phyloP scores from a whole-genome alignment of 2,329 filamentous ascomycete genomes.

The Paraphaeosphaeria sporulosa region DNA sequence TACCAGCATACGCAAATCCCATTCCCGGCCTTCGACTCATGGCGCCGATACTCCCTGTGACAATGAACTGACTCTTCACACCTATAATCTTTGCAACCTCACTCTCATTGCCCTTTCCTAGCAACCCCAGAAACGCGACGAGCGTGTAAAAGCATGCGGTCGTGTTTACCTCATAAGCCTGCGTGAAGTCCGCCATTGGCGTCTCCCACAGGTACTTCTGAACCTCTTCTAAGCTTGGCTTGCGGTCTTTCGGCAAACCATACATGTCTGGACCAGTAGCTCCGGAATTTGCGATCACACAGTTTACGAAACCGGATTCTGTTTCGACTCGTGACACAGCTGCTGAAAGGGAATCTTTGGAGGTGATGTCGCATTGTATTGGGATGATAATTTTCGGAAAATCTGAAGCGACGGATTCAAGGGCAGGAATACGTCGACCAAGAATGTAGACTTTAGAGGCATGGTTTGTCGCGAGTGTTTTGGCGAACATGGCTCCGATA shows the following conservation, averaged over 20 bases:
- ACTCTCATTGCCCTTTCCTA: constrained; percentile 47
- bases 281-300: constrained; percentile 24
- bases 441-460: constrained; percentile 32
- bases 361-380: constrained; percentile 25
- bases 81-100: constrained; percentile 13
- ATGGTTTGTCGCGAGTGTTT: constrained; percentile 27
- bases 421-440: constrained; percentile 25
- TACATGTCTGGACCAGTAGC: constrained; percentile 20
- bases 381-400: constrained; percentile 13
- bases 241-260: constrained; percentile 19
- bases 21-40: constrained; percentile 20
- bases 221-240: constrained; percentile 18
- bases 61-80: constrained; percentile 24
- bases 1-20: constrained; percentile 21
- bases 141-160: constrained; percentile 51
- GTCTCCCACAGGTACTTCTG: constrained; percentile 31
- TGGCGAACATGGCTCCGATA: constrained; percentile 30
- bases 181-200: constrained; percentile 46
- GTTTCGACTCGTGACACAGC: constrained; percentile 17
- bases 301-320: constrained; percentile 23
- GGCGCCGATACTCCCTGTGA: constrained; percentile 21
- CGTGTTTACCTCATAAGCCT: constrained; percentile 48
- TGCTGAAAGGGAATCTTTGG: constrained; percentile 20
- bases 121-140: constrained; percentile 49
- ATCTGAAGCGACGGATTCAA: constrained; percentile 18